These are phyloP conservation scores for Aquilaria sinensis DNA, from an alignment of 345 rosid species.

Conservation along the genomic window DNA sequence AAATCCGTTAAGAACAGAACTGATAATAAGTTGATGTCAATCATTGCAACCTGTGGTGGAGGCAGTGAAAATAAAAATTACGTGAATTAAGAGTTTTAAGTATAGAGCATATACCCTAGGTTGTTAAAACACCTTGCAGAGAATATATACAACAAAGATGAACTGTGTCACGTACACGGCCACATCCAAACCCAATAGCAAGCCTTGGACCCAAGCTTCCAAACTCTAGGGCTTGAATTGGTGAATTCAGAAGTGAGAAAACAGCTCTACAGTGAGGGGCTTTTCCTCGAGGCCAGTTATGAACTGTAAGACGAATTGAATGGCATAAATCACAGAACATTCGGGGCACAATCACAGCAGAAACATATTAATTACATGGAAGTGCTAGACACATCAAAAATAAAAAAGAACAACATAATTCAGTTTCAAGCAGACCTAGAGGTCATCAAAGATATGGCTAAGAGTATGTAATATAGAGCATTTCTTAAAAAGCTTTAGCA, in stretches of 20 bases:
- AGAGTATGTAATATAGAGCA: too few species aligned
- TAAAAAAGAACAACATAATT: too few species aligned
- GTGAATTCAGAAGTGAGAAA: slow-evolving; percentile 29
- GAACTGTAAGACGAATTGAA: slow-evolving; percentile 26
- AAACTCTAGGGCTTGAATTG: slow-evolving; percentile 32
- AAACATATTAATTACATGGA: neutral
- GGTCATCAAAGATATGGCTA: too few species aligned
- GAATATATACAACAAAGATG: slow-evolving; percentile 9
- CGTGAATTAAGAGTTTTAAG: neutral
- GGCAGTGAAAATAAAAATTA: slow-evolving; percentile 8
- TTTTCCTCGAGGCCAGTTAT: slow-evolving; percentile 27
- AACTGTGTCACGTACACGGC: slow-evolving; percentile 27
- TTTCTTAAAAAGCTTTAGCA: too few species aligned
- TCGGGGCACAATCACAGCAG: slow-evolving; percentile 2
- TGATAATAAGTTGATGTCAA: slow-evolving; percentile 32
- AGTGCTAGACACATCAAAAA: too few species aligned
- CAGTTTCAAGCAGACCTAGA: too few species aligned
- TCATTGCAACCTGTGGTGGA: slow-evolving; percentile 44
- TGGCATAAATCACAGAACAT: slow-evolving; percentile 10
- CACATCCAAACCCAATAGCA: slow-evolving; percentile 41
- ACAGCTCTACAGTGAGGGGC: slow-evolving; percentile 34
- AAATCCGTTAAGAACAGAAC: slow-evolving; percentile 30
- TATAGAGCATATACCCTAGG: neutral
- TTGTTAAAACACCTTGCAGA: neutral
- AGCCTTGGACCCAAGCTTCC: slow-evolving; percentile 32